Percentiles rank a stretch among this genome's conserved stretches.
Evolutionary conservation across 2,329 filamentous ascomycete species (phyloP).

Genomic region (Talaromyces sp.): DNA sequence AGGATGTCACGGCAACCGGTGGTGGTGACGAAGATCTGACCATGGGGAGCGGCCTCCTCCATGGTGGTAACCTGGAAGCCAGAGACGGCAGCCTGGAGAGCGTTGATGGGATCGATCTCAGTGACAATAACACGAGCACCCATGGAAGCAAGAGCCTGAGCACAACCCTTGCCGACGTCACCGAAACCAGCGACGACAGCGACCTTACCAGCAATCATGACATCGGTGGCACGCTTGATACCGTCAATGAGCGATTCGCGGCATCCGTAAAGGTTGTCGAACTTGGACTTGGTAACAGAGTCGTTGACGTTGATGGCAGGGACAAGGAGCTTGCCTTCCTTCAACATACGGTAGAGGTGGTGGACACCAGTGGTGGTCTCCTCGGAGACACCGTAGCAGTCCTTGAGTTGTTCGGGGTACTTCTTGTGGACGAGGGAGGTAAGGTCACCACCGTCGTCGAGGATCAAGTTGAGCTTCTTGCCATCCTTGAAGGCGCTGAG

Average conservation of each 20-base stretch:
- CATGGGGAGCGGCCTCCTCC: slow-evolving; percentile 84
- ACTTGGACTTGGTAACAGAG: slow-evolving; percentile 99
- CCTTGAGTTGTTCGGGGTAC: slow-evolving; percentile 97
- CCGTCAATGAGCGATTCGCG: slow-evolving; percentile 97
- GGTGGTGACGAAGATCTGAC: slow-evolving; percentile 99
- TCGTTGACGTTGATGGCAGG: slow-evolving; percentile 99
- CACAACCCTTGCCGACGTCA: slow-evolving; percentile 99
- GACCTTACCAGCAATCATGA: slow-evolving; percentile 99
- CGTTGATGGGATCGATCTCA: slow-evolving; percentile 99
- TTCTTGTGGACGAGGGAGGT: slow-evolving; percentile 95
- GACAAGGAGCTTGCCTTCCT: slow-evolving; percentile 81
- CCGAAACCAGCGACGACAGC: slow-evolving; percentile 96
- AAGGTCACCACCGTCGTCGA: slow-evolving; percentile 96
- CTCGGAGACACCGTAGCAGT: slow-evolving; percentile 97
- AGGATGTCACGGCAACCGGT: slow-evolving; percentile 99
- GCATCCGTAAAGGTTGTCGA: slow-evolving; percentile 99
- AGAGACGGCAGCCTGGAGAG: slow-evolving; percentile 95
- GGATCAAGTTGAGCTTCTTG: slow-evolving; percentile 96
- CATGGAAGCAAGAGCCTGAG: slow-evolving; percentile 93
- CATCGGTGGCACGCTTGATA: slow-evolving; percentile 99
- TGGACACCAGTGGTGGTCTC: slow-evolving; percentile 99
- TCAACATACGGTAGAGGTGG: slow-evolving; percentile 98
- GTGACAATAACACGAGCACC: slow-evolving; percentile 95
- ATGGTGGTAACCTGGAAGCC: slow-evolving; percentile 97
- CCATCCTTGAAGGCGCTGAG: slow-evolving; percentile 92